phyloP scores from a whole-genome alignment of 306 rosid species.

The Casuarina glauca region DNA sequence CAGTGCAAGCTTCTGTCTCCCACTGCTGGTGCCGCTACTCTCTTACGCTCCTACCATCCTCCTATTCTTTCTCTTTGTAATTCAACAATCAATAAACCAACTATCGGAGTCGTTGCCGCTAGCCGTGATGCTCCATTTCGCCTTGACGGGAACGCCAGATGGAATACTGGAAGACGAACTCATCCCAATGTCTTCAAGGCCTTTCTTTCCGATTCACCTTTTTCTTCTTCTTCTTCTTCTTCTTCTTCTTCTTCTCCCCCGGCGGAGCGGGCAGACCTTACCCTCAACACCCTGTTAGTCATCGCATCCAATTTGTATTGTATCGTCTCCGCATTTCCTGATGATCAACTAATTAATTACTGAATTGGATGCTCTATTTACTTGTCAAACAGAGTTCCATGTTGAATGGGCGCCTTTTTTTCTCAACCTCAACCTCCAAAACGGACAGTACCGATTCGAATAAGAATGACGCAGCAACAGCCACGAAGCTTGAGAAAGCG shows the following conservation, averaged over 20 bases:
- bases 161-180: slow-evolving; percentile 7
- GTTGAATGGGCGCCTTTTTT: slow-evolving; percentile 30
- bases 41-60: neutral
- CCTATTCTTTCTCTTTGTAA: neutral
- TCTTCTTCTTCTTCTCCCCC: too few species aligned
- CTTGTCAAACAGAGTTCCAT: slow-evolving; percentile 23
- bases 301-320: neutral
- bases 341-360: neutral
- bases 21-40: neutral
- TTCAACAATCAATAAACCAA: neutral
- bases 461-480: slow-evolving; percentile 22
- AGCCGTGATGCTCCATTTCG: neutral
- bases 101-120: neutral
- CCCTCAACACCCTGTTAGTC: slow-evolving; percentile 29
- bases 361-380: neutral
- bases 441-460: neutral
- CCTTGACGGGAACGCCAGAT: neutral
- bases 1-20: slow-evolving; percentile 4
- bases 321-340: neutral
- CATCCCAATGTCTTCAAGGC: slow-evolving; percentile 29
- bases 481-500: neutral
- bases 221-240: slow-evolving; percentile 19
- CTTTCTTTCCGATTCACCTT: slow-evolving; percentile 34
- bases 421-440: slow-evolving; percentile 32
- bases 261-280: slow-evolving; percentile 16